Percentiles rank a stretch among this genome's conserved stretches.
Evolutionary conservation across 1,284 basidiomycete species (phyloP).

Genomic region (Moesziomyces sp.): DNA sequence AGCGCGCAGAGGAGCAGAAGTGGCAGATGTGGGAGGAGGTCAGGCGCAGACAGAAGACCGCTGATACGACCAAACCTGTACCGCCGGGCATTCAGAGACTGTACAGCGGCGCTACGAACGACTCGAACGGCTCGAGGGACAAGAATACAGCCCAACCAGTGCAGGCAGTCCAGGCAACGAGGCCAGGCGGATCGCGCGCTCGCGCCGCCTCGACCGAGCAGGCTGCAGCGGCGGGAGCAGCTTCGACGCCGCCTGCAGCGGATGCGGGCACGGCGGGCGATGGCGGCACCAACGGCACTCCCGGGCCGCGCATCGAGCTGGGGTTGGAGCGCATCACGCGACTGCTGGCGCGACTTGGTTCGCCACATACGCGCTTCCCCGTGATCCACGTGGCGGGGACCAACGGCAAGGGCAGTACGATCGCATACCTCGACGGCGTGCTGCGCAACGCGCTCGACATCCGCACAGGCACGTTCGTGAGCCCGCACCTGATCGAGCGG

Average conservation of each 20-base stretch:
- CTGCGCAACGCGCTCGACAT: constrained; percentile 72
- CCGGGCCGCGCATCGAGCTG: constrained; percentile 74
- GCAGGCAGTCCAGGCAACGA: not conserved
- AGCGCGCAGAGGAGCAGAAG: constrained; percentile 45
- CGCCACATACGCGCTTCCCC: constrained; percentile 77
- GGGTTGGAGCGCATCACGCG: constrained; percentile 77
- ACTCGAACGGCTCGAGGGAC: not conserved
- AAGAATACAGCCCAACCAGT: not conserved
- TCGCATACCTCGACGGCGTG: constrained; percentile 83
- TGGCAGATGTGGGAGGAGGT: constrained; percentile 60
- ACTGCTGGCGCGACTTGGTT: constrained; percentile 73
- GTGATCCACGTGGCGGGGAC: constrained; percentile 94
- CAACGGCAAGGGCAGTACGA: constrained; percentile 95
- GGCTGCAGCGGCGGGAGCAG: not conserved
- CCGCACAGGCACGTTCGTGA: constrained; percentile 86
- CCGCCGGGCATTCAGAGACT: constrained; percentile 41
- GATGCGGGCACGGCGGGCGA: constrained; percentile 1
- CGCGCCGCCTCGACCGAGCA: not conserved
- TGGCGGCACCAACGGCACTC: not conserved
- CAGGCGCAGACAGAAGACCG: constrained; percentile 40
- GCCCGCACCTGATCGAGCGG: constrained; percentile 85
- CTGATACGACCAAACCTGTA: constrained; percentile 3
- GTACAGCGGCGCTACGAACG: constrained; percentile 25
- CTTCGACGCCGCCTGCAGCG: not conserved
- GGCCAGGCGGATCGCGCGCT: not conserved